A percentile compares a stretch with the other conserved stretches of the same genome.
Evolutionary conservation across 148 eudicot species (phyloP).

Genomic region (Camellia sinensis): DNA sequence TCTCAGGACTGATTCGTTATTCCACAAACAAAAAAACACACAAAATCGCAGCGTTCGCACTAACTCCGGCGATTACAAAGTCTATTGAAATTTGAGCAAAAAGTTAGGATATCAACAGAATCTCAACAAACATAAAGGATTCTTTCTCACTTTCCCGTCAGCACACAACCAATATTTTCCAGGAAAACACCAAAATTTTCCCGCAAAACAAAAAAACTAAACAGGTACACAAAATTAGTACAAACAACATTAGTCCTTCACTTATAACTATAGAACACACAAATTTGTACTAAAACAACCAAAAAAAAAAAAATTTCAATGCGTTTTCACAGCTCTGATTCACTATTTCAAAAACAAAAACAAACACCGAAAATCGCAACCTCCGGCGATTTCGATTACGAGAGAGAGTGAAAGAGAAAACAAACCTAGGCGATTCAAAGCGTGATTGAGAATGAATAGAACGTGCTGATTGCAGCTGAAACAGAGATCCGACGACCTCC

Average conservation of each 20-base stretch:
- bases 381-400: constrained; percentile 4
- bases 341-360: not conserved
- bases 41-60: no score
- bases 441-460: not conserved
- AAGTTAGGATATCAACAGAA: not conserved
- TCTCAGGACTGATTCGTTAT: not conserved
- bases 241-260: not conserved
- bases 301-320: not conserved
- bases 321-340: not conserved
- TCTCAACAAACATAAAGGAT: not conserved
- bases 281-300: not conserved
- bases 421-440: constrained; percentile 10
- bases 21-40: not conserved
- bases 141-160: not conserved
- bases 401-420: not conserved
- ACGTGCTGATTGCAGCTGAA: constrained; percentile 7
- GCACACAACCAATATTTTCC: not conserved
- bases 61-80: not conserved
- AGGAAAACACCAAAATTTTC: not conserved
- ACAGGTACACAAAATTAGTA: not conserved
- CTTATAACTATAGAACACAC: not conserved
- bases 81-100: not conserved
- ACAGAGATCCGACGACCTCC: not conserved
- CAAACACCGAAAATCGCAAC: not conserved
- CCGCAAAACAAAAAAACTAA: not conserved